Evolutionary conservation across 257 asterid species (phyloP), one percentile per base, ranked within the genome.

Genomic region (Plantago major): DNA sequence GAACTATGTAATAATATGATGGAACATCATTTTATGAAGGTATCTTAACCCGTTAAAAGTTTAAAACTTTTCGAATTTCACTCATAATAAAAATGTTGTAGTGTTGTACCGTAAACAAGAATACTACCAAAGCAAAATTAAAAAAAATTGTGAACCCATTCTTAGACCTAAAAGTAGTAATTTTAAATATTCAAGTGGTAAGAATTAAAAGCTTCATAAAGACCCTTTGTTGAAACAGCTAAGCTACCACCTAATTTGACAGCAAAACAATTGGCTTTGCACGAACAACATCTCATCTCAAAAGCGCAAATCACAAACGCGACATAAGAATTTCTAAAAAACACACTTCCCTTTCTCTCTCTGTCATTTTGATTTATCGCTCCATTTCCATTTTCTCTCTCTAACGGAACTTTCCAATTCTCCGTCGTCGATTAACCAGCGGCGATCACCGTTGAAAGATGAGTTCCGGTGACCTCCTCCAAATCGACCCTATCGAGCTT

Each of bases 401-500:
- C n/a, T 8, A 55, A 30, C 45, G 40, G 12, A 55, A 33, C 28
- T 22, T 13, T 15, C 10, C 40, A 38, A 56, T 28, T 6, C 19
- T 16, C 40, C 37, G 10, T 45, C 16, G 5, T 37, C 10, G 17
- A 19, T 7, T 11, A 47, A 37, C 9, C 14, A 11, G 14, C 14
- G 65, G 42, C 38, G 66, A 50, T 71, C 69, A 16, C 42, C 55
- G 43, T 11, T 46, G 40, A 51, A 53, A 44, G 50, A 78, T 78
- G 84, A 67, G 78, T 55, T 72, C 44, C 70, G 65, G 67, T 48
- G 79, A 72, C 38, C 74, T 75, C 64, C 81, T 75, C 57, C 79
- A 69, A 65, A 70, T 79, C 75, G 81, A 79, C 11, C 84, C 84
- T 19, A 68, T 69, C 55, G 84, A 79, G 68, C 84, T 79, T 52